These are phyloP conservation scores for Solanum appendiculatum DNA, from an alignment of 257 asterid genomes.

Conservation along the genomic window DNA sequence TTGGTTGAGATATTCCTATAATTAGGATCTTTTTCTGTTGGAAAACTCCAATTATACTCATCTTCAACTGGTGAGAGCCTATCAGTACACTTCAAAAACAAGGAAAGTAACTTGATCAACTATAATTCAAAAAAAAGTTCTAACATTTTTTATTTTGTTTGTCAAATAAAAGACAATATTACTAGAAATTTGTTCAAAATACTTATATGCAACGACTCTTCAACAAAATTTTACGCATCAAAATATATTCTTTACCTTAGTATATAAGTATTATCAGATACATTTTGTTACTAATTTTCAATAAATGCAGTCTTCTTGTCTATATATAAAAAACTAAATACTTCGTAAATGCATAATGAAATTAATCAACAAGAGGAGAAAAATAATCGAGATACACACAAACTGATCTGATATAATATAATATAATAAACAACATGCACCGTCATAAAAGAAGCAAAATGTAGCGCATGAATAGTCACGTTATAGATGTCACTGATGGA, in stretches of 20 bases:
- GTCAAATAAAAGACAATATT: background rate
- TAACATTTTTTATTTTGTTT: background rate
- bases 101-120: background rate
- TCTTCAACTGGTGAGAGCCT: background rate
- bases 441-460: background rate
- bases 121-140: background rate
- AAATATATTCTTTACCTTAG: background rate
- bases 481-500: background rate
- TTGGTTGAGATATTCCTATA: background rate
- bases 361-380: background rate
- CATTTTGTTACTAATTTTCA: background rate
- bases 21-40: rapidly evolving
- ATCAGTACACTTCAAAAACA: background rate
- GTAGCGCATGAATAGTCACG: background rate
- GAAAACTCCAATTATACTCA: background rate
- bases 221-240: background rate
- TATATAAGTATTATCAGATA: background rate
- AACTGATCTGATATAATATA: background rate
- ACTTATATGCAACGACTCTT: background rate
- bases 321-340: background rate
- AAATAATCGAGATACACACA: background rate
- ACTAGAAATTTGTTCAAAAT: background rate
- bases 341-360: background rate
- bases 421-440: background rate
- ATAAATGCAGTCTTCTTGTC: background rate